Evolutionary conservation across 2,329 filamentous ascomycete species (phyloP), one percentile per base, ranked within the genome.

Genomic region (Stagonosporopsis cucurbitacearum): DNA sequence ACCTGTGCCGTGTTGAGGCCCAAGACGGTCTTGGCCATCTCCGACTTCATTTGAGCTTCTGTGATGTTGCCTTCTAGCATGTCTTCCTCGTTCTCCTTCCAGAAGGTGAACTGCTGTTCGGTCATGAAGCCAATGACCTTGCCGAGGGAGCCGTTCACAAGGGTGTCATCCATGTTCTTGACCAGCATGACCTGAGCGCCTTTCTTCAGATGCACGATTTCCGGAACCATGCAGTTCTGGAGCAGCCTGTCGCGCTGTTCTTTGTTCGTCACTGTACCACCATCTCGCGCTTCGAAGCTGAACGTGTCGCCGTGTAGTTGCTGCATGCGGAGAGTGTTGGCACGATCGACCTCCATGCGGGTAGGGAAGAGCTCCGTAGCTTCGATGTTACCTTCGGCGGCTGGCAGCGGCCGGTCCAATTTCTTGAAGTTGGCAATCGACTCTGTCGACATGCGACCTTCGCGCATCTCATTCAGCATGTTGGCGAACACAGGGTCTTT

Each of bases 141-240:
- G 22, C 95, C 95, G 9, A 99, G 82, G 0, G 94, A 96, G 4
- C 95, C 95, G 70, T 99, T 99, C 64, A 98, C 95, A 0, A 99
- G 83, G 0, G 86, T 88, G 35, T 96, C 92, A 70, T 99, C 95
- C 78, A 98, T 88, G 67, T 99, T 99, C 76, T 99, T 99, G 81
- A 99, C 97, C n/a, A 99, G 81, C 95, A 99, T 99, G 40, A 99
- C 96, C 72, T 99, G 96, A 0, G 95, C 91, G 9, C 92, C 91
- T 60, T 95, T 88, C 75, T 97, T 98, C 26, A 99, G 78, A 30
- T 90, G 86, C 19, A 99, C 85, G 0, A 77, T 71, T 65, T 89
- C 88, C 0, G 95, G 93, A 0, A 95, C 93, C 90, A 99, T 97
- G 86, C 96, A 96, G 70, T 94, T 96, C 6, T 84, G 77, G 6